Base-by-base conservation (phyloP, 345 rosid genomes). In the Gossypium thurberi region DNA sequence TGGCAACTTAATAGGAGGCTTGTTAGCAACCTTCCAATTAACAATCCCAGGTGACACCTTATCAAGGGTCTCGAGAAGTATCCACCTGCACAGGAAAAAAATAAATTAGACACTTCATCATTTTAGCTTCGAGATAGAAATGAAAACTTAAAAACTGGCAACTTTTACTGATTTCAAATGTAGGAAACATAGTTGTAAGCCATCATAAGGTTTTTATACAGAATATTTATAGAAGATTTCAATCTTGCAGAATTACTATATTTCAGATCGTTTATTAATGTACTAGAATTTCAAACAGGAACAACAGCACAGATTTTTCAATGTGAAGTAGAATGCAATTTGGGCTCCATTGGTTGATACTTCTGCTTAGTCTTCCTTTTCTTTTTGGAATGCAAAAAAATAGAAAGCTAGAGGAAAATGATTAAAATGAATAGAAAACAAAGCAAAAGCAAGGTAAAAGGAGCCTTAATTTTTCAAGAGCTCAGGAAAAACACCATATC, bases 11-110 rank as follows among this genome's bases (percentile, higher is more conserved):
- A 92, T 95, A 1, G 98, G 99, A 68, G 97, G 97, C 85, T 85
- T 95, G 87, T 89, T 95, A 73, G 98, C 97, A 70, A 85, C 67
- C 80, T 88, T 92, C 98, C 99, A 95, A 56, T 88, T 89, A 44
- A 95, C 99, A 66, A 92, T 92, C 47, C 96, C 90, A 17, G 97
- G 98, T 26, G 99, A 95, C 58, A 90, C 87, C 81, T 92, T 92
- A 77, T 95, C 99, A 12, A 95, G 92, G 66, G 98, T 89, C 86
- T 95, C 97, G 46, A 95, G 84, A 70, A 95, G 89, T 51, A 89
- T 71, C 98, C 98, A 95, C 86, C 99, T 94, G 84, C 78, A 81
- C 15, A 43, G 47, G 48, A 76, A 74, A 44, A 44, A 83, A 76
- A 72, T 37, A 83, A 25, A 47, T 23, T 48, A 67, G 57, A 25